Conservation (phyloP, 257 asterid genomes). For the Lycium barbarum region DNA sequence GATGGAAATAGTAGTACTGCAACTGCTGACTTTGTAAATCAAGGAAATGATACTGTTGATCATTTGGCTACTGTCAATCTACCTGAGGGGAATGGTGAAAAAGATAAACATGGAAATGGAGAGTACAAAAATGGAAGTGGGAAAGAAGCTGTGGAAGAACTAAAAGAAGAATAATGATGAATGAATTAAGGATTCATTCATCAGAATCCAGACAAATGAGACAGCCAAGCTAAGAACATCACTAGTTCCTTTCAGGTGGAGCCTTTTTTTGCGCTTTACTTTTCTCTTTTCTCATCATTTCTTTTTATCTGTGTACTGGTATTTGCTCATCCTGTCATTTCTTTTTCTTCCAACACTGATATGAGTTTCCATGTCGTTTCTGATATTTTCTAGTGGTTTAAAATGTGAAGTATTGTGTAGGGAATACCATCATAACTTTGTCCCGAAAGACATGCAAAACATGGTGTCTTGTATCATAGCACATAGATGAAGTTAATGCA, state of each 20-base stretch:
- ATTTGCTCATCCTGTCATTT: conserved; percentile 12
- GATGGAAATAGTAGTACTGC: neutral
- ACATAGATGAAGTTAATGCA: neutral
- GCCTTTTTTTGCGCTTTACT: neutral
- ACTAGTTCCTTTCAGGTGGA: conserved; percentile 23
- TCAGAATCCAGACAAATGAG: conserved; percentile 9
- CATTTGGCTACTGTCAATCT: neutral
- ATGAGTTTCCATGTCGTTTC: neutral
- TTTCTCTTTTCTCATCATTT: neutral
- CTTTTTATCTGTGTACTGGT: neutral
- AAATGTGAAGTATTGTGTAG: neutral
- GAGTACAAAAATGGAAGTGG: neutral
- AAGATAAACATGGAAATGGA: neutral
- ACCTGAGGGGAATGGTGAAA: neutral
- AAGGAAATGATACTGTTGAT: neutral
- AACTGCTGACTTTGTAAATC: neutral
- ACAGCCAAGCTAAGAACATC: conserved; percentile 23
- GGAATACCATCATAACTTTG: conserved; percentile 12
- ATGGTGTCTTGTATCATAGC: neutral
- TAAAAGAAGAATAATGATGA: neutral
- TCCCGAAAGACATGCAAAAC: neutral
- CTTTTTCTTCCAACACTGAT: conserved; percentile 15
- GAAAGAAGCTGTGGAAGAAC: conserved; percentile 15
- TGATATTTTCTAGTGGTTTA: neutral
- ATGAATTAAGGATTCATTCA: neutral